phyloP scores from a whole-genome alignment of 2,329 filamentous ascomycete genomes.

The Talaromyces sp. region DNA sequence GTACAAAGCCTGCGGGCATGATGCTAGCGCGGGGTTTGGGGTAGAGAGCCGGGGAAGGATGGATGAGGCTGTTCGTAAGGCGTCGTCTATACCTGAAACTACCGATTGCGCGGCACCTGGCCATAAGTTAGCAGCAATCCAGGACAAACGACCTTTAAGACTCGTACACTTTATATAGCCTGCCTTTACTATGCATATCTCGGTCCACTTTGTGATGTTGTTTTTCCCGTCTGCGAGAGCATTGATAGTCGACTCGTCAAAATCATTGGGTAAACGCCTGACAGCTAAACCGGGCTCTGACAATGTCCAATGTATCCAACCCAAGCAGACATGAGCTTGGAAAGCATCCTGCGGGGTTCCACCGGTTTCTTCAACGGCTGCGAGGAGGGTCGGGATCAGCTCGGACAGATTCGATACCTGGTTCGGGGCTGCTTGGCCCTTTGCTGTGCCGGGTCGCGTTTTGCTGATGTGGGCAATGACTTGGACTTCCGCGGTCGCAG shows the following conservation, averaged over 20 bases:
- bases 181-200: constrained; percentile 72
- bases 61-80: constrained; percentile 60
- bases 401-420: constrained; percentile 37
- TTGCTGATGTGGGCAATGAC: constrained; percentile 50
- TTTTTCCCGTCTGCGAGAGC: constrained; percentile 49
- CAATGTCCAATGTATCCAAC: constrained; percentile 76
- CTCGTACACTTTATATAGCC: constrained; percentile 67
- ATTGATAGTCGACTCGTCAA: constrained; percentile 51
- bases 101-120: constrained; percentile 43
- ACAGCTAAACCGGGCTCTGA: constrained; percentile 62
- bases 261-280: constrained; percentile 56
- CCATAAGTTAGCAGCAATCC: constrained; percentile 12
- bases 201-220: constrained; percentile 65
- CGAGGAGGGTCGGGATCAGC: constrained; percentile 34
- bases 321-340: constrained; percentile 76
- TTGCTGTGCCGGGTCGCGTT: constrained; percentile 23
- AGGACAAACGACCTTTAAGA: neutral
- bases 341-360: constrained; percentile 52
- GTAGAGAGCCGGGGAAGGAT: constrained; percentile 56
- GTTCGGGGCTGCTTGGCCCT: constrained; percentile 16
- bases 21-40: constrained; percentile 31
- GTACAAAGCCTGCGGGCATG: constrained; percentile 61
- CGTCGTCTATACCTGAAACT: constrained; percentile 45
- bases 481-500: constrained; percentile 63
- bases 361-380: constrained; percentile 55